phyloP scores from a whole-genome alignment of 805 yeast species.

The Saccharomyces mikatae region DNA sequence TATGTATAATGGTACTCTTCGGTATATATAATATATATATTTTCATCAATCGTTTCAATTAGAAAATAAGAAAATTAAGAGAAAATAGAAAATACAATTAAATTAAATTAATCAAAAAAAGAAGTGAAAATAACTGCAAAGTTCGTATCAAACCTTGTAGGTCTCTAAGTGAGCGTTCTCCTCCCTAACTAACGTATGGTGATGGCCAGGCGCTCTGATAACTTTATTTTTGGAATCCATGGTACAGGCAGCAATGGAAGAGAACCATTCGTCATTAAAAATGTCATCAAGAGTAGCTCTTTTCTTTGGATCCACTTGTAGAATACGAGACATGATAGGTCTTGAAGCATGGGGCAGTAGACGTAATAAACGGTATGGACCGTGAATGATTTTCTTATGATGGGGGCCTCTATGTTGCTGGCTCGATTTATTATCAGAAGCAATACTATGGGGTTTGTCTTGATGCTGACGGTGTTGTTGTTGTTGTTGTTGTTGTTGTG shows the following conservation, averaged over 20 bases:
- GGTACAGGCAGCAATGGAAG: conserved; percentile 55
- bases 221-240: conserved; percentile 34
- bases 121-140: background rate
- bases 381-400: conserved; percentile 56
- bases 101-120: background rate
- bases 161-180: conserved; percentile 40
- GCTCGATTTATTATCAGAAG: conserved; percentile 7
- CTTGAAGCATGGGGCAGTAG: conserved; percentile 76
- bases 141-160: conserved; percentile 29
- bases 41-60: background rate
- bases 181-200: conserved; percentile 42
- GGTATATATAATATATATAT: background rate
- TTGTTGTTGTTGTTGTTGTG: conserved; percentile 10
- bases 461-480: conserved; percentile 5
- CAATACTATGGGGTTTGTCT: conserved; percentile 1
- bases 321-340: conserved; percentile 61
- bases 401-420: conserved; percentile 14
- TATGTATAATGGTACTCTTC: background rate
- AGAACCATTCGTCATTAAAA: conserved; percentile 63
- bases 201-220: conserved; percentile 41
- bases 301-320: conserved; percentile 49
- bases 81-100: background rate
- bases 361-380: conserved; percentile 77
- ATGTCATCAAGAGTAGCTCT: conserved; percentile 65
- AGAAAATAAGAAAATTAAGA: background rate